A percentile compares a stretch with the other conserved stretches of the same genome.
phyloP scores from a whole-genome alignment of 805 yeast genomes.

The Candida tibetensis region DNA sequence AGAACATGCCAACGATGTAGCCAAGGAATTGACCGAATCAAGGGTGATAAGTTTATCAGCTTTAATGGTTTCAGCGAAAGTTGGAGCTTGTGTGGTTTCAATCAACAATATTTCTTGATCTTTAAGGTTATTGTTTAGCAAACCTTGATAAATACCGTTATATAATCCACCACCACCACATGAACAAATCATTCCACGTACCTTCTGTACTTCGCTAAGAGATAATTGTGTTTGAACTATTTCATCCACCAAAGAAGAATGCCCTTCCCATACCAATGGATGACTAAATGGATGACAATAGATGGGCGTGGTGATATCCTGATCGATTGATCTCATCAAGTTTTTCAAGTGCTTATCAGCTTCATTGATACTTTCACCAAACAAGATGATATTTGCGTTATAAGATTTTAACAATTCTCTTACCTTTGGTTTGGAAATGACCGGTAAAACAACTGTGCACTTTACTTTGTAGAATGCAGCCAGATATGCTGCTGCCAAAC shows the following conservation, averaged over 20 bases:
- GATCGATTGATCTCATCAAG: conserved; percentile 18
- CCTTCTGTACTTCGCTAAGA: conserved; percentile 13
- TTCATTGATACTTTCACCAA: conserved; percentile 48
- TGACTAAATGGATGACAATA: conserved; percentile 58
- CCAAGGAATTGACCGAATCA: conserved; percentile 50
- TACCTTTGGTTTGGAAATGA: conserved; percentile 45
- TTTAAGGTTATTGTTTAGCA: conserved; percentile 28
- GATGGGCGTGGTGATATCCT: conserved; percentile 29
- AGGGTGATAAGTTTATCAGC: conserved; percentile 45
- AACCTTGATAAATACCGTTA: conserved; percentile 49
- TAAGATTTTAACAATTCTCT: conserved; percentile 41
- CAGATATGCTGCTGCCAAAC: conserved; percentile 53
- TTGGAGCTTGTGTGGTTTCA: conserved; percentile 64
- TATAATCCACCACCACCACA: conserved; percentile 60
- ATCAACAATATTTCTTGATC: conserved; percentile 39
- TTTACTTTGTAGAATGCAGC: conserved; percentile 32
- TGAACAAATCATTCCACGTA: conserved; percentile 51
- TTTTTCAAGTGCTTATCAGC: conserved; percentile 46
- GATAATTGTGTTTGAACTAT: conserved; percentile 29
- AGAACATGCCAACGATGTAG: conserved; percentile 63
- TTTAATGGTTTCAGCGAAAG: conserved; percentile 50
- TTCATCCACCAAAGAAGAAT: conserved; percentile 47
- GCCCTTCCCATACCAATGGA: conserved; percentile 55
- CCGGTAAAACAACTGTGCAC: conserved; percentile 67
- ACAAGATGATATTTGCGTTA: conserved; percentile 51